Percentiles rank a stretch among this genome's conserved stretches.
phyloP scores from a whole-genome alignment of 306 rosid species.

The Glycine tomentella region DNA sequence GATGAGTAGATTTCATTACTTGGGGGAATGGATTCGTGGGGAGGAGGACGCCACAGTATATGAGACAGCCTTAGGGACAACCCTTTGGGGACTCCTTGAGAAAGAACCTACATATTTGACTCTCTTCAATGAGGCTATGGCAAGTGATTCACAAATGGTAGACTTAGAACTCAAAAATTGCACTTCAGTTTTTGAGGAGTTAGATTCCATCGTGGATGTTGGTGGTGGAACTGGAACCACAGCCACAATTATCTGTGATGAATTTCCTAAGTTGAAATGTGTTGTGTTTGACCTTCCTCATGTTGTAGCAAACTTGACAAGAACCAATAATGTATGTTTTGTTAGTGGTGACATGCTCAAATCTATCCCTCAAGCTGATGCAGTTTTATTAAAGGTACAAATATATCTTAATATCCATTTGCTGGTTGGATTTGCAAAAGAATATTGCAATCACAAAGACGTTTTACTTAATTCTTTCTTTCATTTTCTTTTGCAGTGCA shows the following conservation, averaged over 20 bases:
- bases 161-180: slow-evolving; percentile 48
- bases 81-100: slow-evolving; percentile 39
- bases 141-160: slow-evolving; percentile 53
- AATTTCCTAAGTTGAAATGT: slow-evolving; percentile 11
- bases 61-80: slow-evolving; percentile 22
- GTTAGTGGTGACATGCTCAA: slow-evolving; percentile 38
- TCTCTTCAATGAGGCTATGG: slow-evolving; percentile 49
- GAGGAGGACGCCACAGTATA: background rate
- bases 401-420: background rate
- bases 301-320: slow-evolving; percentile 16
- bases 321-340: slow-evolving; percentile 19
- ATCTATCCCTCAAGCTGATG: too few relatives aligned
- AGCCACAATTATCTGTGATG: background rate
- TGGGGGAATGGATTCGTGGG: slow-evolving; percentile 46
- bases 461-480: background rate
- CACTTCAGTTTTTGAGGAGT: slow-evolving; percentile 35
- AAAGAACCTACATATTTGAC: slow-evolving; percentile 12
- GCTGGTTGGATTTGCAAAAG: too few relatives aligned
- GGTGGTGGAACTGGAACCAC: slow-evolving; percentile 12
- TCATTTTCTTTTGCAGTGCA: background rate
- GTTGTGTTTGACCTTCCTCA: slow-evolving; percentile 37
- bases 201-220: slow-evolving; percentile 8
- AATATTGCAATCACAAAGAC: too few relatives aligned
- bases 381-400: slow-evolving; percentile 40
- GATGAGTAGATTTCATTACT: background rate